A percentile compares a stretch with the other conserved stretches of the same genome.
phyloP scores from a whole-genome alignment of 1,139 yeast genomes.

The Scheffersomyces segobiensis region DNA sequence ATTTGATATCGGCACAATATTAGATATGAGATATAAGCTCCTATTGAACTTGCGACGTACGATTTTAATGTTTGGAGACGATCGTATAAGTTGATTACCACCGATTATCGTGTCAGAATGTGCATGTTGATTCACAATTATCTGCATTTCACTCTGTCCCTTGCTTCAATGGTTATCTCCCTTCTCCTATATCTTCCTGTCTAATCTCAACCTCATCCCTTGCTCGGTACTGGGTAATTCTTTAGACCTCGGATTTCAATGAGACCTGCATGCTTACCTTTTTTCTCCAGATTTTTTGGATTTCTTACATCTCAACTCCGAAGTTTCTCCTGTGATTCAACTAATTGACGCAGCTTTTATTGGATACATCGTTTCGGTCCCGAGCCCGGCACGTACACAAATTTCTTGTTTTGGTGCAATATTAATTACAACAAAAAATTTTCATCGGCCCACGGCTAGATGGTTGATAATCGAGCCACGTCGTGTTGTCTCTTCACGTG shows the following conservation, averaged over 20 bases:
- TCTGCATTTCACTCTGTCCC: background rate
- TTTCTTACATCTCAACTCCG: conserved; percentile 9
- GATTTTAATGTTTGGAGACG: background rate
- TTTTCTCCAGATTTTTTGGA: conserved; percentile 14
- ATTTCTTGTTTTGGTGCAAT: background rate
- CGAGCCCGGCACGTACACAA: conserved; percentile 5
- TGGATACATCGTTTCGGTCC: conserved; percentile 11
- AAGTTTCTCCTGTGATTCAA: conserved; percentile 6
- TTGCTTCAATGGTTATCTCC: background rate
- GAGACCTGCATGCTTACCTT: background rate
- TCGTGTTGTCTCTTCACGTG: background rate
- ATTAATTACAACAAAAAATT: background rate
- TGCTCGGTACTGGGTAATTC: background rate
- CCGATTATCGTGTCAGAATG: background rate
- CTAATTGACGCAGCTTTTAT: conserved; percentile 3
- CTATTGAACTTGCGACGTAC: background rate
- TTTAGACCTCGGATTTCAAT: background rate
- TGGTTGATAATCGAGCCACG: background rate
- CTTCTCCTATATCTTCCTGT: background rate
- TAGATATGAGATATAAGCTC: background rate
- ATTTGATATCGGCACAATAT: background rate
- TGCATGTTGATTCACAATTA: background rate
- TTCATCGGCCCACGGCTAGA: conserved; percentile 1
- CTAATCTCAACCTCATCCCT: background rate
- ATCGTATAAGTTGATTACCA: background rate